Conservation (phyloP, 1,284 basidiomycete genomes). For the Ganoderma meredithae region DNA sequence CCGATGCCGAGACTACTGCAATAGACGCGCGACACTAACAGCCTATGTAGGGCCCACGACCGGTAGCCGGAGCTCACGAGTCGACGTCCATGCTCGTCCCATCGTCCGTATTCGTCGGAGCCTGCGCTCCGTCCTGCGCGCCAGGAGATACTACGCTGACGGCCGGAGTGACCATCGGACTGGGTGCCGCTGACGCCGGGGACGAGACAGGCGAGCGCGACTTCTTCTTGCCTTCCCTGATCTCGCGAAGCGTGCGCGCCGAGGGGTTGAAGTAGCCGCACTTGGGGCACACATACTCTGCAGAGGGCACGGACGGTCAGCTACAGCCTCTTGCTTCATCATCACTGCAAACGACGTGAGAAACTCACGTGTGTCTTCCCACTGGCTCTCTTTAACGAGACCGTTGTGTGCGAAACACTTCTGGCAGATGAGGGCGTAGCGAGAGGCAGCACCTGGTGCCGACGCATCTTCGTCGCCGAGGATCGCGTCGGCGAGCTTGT, state of each 20-base stretch:
- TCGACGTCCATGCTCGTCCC: slow-evolving; percentile 38
- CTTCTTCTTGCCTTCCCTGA: slow-evolving; percentile 31
- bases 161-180: slow-evolving; percentile 23
- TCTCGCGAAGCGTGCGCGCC: slow-evolving; percentile 49
- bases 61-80: slow-evolving; percentile 25
- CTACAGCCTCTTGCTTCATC: background rate
- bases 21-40: background rate
- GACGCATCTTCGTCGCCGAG: slow-evolving; percentile 83
- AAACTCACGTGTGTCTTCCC: slow-evolving; percentile 87
- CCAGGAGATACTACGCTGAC: slow-evolving; percentile 11
- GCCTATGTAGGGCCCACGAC: background rate
- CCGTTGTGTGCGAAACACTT: slow-evolving; percentile 96
- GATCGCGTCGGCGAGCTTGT: slow-evolving; percentile 87
- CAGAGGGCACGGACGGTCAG: background rate
- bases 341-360: background rate
- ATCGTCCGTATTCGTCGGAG: slow-evolving; percentile 22
- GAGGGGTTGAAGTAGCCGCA: slow-evolving; percentile 79
- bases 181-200: slow-evolving; percentile 5
- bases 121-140: slow-evolving; percentile 9
- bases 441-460: slow-evolving; percentile 55
- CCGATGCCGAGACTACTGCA: background rate
- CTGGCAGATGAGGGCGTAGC: slow-evolving; percentile 95
- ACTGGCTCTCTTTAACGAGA: slow-evolving; percentile 88
- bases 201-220: slow-evolving; percentile 17
- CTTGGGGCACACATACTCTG: slow-evolving; percentile 81